Base-by-base conservation (phyloP, 352 stramenopile genomes). In the Globisporangium mamillatum region DNA sequence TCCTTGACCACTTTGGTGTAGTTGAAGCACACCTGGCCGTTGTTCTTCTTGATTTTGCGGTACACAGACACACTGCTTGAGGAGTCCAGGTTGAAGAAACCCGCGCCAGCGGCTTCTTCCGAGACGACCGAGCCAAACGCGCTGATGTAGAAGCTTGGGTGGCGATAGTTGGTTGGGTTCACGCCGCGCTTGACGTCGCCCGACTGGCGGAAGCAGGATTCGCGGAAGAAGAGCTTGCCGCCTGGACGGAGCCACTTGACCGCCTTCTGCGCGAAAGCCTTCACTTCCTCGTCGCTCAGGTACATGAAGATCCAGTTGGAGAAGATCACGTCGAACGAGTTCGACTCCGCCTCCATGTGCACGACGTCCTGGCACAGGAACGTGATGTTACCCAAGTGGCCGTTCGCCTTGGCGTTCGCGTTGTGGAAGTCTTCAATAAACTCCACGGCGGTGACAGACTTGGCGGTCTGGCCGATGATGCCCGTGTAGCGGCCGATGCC, bases 261-360 rank as follows among this genome's bases (percentile, higher is more conserved):
- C 16, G 80, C 79, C 66, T 90, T 90, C 57, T 79, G 66, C 27
- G 82, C 81, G 48, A 90, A 86, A 2, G 54, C 62, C 63, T 79
- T 68, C 6, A 92, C 78, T 63, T 90, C 80, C 2, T 86, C 78
- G 58, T 90, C 81, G 10, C 72, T 70, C 22, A 92, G 62, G 60
- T 91, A 91, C 83, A 91, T 91, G 68, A 91, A 88, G 58, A 91
- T 74, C 81, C 81, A 91, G 72, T 91, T 91, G 66, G 78, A 87
- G 69, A 90, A 90, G 55, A 91, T 85, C 0, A 91, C 75, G 62
- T 91, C 83, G 36, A 87, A 85, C 20, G 81, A 92, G 63, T 87
- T 74, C 1, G 76, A 71, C 57, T 76, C 72, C 18, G 64, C 76
- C 44, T 91, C 76, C 18, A 94, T 69, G 29, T 88, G 79, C 14